Conservation (phyloP, 2,329 filamentous ascomycete species). For the Epichloe glyceriae region DNA sequence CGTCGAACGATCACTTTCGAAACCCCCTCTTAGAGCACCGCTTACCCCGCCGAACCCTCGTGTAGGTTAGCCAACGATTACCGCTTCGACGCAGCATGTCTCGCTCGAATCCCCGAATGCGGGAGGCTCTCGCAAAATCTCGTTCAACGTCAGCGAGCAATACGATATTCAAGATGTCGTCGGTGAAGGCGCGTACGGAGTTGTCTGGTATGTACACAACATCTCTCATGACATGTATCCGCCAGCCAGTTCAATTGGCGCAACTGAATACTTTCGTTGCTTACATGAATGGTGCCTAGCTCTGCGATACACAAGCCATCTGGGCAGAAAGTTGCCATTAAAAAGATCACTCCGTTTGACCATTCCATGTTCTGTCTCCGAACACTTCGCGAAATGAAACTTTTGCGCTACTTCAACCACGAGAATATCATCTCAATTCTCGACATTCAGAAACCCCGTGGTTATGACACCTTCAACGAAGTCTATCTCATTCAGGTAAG, state of each 20-base stretch:
- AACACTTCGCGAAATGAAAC: conserved; percentile 97
- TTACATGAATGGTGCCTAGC: conserved; percentile 32
- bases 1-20: neutral
- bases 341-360: conserved; percentile 99
- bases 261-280: neutral
- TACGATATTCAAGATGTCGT: conserved; percentile 99
- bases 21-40: neutral
- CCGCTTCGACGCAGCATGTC: conserved; percentile 33
- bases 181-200: conserved; percentile 94
- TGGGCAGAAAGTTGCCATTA: conserved; percentile 96
- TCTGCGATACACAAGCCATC: conserved; percentile 97
- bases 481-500: conserved; percentile 95
- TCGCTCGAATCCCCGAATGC: conserved; percentile 44
- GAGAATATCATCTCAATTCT: conserved; percentile 99
- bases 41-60: conserved; percentile 1
- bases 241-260: neutral
- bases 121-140: conserved; percentile 77
- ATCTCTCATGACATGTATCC: neutral
- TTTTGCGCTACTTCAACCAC: conserved; percentile 97
- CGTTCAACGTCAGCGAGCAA: conserved; percentile 98
- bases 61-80: neutral
- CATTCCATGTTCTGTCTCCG: conserved; percentile 98
- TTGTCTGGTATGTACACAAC: conserved; percentile 62
- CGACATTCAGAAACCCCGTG: conserved; percentile 95
- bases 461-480: conserved; percentile 91